A percentile compares a stretch with the other conserved stretches of the same genome.
phyloP scores from a whole-genome alignment of 1,139 yeast species.

The Pichia sp. region DNA sequence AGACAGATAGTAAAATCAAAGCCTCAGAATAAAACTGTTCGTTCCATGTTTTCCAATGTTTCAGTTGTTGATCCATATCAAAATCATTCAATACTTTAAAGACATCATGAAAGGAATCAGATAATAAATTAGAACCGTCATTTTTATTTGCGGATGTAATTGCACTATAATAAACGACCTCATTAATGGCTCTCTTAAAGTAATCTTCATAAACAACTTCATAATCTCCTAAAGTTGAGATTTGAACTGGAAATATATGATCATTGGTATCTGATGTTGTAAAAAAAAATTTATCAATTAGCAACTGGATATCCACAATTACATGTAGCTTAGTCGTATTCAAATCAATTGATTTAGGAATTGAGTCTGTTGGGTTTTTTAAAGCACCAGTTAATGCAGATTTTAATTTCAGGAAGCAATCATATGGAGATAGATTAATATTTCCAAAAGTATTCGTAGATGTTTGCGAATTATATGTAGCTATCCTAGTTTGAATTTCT shows the following conservation, averaged over 20 bases:
- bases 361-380: slow-evolving; percentile 36
- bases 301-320: slow-evolving; percentile 48
- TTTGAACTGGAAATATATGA: slow-evolving; percentile 51
- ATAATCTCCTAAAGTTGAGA: slow-evolving; percentile 25
- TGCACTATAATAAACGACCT: slow-evolving; percentile 32
- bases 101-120: slow-evolving; percentile 19
- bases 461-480: slow-evolving; percentile 30
- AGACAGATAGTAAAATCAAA: slow-evolving; percentile 52
- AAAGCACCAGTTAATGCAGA: slow-evolving; percentile 62
- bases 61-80: slow-evolving; percentile 18
- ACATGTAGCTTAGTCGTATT: slow-evolving; percentile 44
- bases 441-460: slow-evolving; percentile 54
- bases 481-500: slow-evolving; percentile 35
- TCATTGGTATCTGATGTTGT: slow-evolving; percentile 28
- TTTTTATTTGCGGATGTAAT: slow-evolving; percentile 5
- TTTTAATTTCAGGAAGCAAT: slow-evolving; percentile 51
- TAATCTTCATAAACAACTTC: slow-evolving; percentile 31
- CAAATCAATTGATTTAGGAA: slow-evolving; percentile 46
- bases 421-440: slow-evolving; percentile 32
- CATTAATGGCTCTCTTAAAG: slow-evolving; percentile 39
- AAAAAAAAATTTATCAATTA: slow-evolving; percentile 44
- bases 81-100: slow-evolving; percentile 23
- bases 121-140: slow-evolving; percentile 8
- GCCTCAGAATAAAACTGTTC: slow-evolving; percentile 27
- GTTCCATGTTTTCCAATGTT: slow-evolving; percentile 23